These are phyloP conservation scores for Thielaviopsis punctulata DNA, from an alignment of 2,329 filamentous ascomycete genomes.

Conservation along the genomic window DNA sequence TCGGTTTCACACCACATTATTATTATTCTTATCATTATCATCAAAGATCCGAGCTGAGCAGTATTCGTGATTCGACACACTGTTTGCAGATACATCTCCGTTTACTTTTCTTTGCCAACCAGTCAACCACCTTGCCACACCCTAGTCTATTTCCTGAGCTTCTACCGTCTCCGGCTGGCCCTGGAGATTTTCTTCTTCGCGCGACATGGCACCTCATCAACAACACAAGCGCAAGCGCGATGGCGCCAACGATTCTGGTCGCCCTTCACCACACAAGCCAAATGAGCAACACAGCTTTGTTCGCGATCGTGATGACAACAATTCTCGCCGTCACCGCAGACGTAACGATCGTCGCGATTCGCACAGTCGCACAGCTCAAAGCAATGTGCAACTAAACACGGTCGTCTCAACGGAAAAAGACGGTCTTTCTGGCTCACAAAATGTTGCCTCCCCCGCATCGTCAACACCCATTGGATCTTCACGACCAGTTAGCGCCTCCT, in stretches of 20 bases:
- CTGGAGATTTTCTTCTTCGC: constrained; percentile 12
- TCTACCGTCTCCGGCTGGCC: constrained; percentile 4
- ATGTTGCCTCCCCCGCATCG: constrained; percentile 5
- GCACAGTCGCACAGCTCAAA: constrained; percentile 19
- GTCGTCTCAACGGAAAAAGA: constrained; percentile 1
- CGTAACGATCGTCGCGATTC: constrained; percentile 36
- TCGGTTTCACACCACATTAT: not conserved
- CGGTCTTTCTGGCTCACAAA: not conserved
- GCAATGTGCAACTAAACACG: not conserved
- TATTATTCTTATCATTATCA: not conserved
- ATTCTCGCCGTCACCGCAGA: constrained; percentile 26
- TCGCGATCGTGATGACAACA: constrained; percentile 34
- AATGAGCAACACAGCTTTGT: constrained; percentile 37
- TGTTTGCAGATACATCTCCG: not conserved
- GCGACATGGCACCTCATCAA: constrained; percentile 36
- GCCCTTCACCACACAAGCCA: constrained; percentile 47
- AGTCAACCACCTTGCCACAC: not conserved
- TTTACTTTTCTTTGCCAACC: not conserved
- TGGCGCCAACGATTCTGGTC: constrained; percentile 27
- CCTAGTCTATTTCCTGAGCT: not conserved
- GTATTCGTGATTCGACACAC: too few species aligned
- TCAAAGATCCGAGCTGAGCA: not conserved
- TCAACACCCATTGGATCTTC: constrained; percentile 7
- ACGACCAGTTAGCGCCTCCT: constrained; percentile 10
- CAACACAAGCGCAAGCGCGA: constrained; percentile 35